Base-by-base conservation (phyloP, 305 asterid genomes). In the Ilex paraguariensis region DNA sequence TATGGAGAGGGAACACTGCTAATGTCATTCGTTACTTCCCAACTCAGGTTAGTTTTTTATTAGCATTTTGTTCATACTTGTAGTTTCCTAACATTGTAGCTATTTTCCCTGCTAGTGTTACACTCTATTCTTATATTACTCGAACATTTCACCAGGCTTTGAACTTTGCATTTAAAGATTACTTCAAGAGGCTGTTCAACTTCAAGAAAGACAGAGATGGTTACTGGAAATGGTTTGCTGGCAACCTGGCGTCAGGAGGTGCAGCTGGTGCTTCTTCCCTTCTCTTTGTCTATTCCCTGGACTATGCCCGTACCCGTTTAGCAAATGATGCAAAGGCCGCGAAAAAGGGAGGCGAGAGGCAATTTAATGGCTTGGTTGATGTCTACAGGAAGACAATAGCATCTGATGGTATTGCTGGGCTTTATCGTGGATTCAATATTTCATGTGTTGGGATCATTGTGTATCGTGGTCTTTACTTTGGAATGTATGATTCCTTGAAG, bases 261-360 rank as follows among this genome's bases (percentile, higher is more conserved):
- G 94, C 94, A 13, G 90, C 94, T 60, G 94, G 94, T 56, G 94
- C 94, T 64, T 83, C 88, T 57, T 86, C 94, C 28, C 86, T 81
- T 31, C 68, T 86, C 53, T 84, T 84, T 65, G 87, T 86, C 17
- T 86, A 86, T 62, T 81, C 90, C 13, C 75, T 86, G 61, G 90
- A 83, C 60, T 86, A 79, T 61, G 95, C 95, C 60, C 79, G 90
- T 66, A 86, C 95, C 17, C 76, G 95, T 55, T 66, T 86, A 66
- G 84, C 90, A 4, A 75, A 78, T 63, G 84, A 78, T 58, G 72
- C 78, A 30, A 75, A 78, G 75, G 78, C 81, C 52, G 73, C 84
- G 32, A 78, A 78, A 64, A 71, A 71, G 31, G 81, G 84, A 32
- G 84, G 81, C 17, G 78, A 63, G 13, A 72, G 84, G 58, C 84